Conservation (phyloP, 352 stramenopile species). For the Globisporangium irregulare region DNA sequence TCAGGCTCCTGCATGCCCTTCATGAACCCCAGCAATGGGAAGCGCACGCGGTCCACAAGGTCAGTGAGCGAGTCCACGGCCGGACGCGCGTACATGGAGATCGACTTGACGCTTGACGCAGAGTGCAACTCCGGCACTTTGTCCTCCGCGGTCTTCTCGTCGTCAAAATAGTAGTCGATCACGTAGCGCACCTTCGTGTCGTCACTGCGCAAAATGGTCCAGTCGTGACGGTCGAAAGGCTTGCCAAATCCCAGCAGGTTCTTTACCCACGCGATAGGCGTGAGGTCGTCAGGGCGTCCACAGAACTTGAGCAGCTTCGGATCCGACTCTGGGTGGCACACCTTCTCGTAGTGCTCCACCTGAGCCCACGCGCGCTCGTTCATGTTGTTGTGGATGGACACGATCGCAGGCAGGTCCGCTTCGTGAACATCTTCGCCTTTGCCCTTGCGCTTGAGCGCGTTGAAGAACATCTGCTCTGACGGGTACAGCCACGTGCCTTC, state of each 20-base stretch:
- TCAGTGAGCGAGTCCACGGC: slow-evolving; percentile 72
- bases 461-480: slow-evolving; percentile 99
- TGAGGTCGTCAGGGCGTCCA: slow-evolving; percentile 95
- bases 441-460: slow-evolving; percentile 96
- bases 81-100: slow-evolving; percentile 86
- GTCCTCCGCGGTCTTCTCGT: slow-evolving; percentile 76
- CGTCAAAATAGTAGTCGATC: slow-evolving; percentile 99
- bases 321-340: slow-evolving; percentile 68
- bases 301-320: slow-evolving; percentile 97
- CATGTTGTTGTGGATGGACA: slow-evolving; percentile 99
- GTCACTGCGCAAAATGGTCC: slow-evolving; percentile 92
- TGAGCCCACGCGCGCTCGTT: slow-evolving; percentile 98
- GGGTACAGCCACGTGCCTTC: slow-evolving; percentile 98
- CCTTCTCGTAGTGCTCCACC: slow-evolving; percentile 97
- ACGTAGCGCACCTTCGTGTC: slow-evolving; percentile 95
- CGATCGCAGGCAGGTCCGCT: slow-evolving; percentile 92
- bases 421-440: slow-evolving; percentile 97
- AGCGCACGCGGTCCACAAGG: slow-evolving; percentile 83
- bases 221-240: slow-evolving; percentile 98
- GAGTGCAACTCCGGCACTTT: slow-evolving; percentile 84
- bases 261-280: slow-evolving; percentile 93
- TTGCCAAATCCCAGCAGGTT: slow-evolving; percentile 78
- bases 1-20: slow-evolving; percentile 48
- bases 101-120: slow-evolving; percentile 80
- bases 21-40: slow-evolving; percentile 52